Percentiles rank a stretch among this genome's conserved stretches.
Evolutionary conservation across 306 rosid genomes (phyloP).

Genomic region (Elaeagnus macrophylla): DNA sequence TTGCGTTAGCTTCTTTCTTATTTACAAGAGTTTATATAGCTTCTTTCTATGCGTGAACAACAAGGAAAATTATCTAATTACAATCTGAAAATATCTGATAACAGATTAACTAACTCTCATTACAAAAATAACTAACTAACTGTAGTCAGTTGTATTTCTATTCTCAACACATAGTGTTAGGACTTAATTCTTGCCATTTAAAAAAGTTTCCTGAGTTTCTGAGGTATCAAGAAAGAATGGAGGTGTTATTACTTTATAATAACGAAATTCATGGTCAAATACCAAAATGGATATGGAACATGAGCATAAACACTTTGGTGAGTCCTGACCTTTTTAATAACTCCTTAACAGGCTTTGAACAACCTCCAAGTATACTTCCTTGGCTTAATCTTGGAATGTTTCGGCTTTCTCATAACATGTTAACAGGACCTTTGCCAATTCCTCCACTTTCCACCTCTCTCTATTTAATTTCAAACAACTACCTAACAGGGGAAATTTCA

Average conservation of each 20-base stretch:
- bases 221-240: not conserved
- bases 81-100: no score
- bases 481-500: not conserved
- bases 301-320: slow-evolving; percentile 4
- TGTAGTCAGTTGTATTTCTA: no score
- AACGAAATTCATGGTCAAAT: slow-evolving; percentile 25
- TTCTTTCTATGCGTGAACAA: no score
- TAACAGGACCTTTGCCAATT: not conserved
- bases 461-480: not conserved
- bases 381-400: not conserved
- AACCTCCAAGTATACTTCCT: slow-evolving; percentile 5
- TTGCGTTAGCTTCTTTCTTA: no score
- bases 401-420: not conserved
- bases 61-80: no score
- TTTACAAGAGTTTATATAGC: no score
- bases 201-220: not conserved
- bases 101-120: no score
- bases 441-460: not conserved
- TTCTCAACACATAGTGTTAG: not conserved
- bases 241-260: not conserved
- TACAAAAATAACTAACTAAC: no score
- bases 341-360: slow-evolving; percentile 10
- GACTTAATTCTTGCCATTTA: not conserved
- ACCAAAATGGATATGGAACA: slow-evolving; percentile 22
- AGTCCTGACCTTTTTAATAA: not conserved